Conservation (phyloP, 2,329 filamentous ascomycete genomes). For the Ophiocordyceps robertsii region DNA sequence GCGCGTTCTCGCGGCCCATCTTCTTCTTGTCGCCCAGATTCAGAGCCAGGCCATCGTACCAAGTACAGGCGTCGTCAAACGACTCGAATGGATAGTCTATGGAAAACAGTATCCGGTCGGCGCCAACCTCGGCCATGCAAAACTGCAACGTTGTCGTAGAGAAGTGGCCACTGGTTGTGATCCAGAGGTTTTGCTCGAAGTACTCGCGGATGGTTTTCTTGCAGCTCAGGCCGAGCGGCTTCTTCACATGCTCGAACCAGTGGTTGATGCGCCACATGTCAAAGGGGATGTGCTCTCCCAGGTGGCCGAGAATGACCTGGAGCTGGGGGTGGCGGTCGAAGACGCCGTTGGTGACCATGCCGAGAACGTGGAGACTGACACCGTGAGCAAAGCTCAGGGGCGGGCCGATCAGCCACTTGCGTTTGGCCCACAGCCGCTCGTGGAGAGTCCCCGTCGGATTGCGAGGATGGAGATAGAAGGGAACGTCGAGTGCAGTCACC, state of each 20-base stretch:
- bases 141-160: constrained; percentile 37
- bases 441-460: constrained; percentile 41
- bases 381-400: constrained; percentile 45
- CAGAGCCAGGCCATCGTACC: constrained; percentile 24
- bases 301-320: constrained; percentile 31
- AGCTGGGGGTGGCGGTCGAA: constrained; percentile 33
- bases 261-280: constrained; percentile 37
- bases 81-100: constrained; percentile 40
- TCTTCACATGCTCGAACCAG: constrained; percentile 43
- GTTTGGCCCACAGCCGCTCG: constrained; percentile 44
- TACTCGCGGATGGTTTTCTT: constrained; percentile 37
- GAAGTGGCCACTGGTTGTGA: constrained; percentile 44
- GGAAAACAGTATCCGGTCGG: constrained; percentile 36
- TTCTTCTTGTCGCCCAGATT: constrained; percentile 21
- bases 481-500: constrained; percentile 45
- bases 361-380: constrained; percentile 42
- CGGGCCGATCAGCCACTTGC: constrained; percentile 46
- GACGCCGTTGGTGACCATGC: constrained; percentile 35
- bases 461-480: constrained; percentile 50
- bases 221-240: constrained; percentile 31
- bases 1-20: constrained; percentile 29
- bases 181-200: constrained; percentile 40
- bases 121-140: constrained; percentile 31
- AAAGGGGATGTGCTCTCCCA: constrained; percentile 35
- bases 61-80: constrained; percentile 25